Conservation (phyloP, 768 basidiomycete species). For the Hypholoma sublateritium region DNA sequence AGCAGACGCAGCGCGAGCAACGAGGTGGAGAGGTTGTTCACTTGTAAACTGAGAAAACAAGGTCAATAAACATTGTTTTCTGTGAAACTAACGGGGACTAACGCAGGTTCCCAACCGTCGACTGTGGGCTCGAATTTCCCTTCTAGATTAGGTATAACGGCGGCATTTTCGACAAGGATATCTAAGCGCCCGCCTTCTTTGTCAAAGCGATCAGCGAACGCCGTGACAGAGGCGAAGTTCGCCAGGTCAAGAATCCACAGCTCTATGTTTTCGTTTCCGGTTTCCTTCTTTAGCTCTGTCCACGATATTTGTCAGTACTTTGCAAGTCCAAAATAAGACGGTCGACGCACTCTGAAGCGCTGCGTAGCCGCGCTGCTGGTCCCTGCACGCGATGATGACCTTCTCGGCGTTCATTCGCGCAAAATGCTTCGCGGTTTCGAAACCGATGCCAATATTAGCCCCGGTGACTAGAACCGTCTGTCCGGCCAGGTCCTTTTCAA, state of each 20-base stretch:
- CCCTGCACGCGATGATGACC: conserved; percentile 40
- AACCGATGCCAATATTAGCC: conserved; percentile 52
- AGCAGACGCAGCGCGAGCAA: conserved; percentile 42
- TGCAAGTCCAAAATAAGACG: neutral
- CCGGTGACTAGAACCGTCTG: conserved; percentile 51
- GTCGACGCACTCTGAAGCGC: conserved; percentile 33
- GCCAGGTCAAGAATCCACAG: conserved; percentile 41
- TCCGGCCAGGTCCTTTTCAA: conserved; percentile 35
- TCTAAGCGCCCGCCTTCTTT: conserved; percentile 36
- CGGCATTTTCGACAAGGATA: conserved; percentile 25
- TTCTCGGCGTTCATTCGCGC: conserved; percentile 41
- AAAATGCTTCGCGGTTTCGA: conserved; percentile 46
- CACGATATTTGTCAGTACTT: neutral
- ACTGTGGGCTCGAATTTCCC: conserved; percentile 17
- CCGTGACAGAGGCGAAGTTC: conserved; percentile 38
- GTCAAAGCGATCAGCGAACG: conserved; percentile 34
- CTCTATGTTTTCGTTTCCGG: conserved; percentile 33
- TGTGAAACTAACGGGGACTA: conserved; percentile 10
- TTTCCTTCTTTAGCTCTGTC: conserved; percentile 30
- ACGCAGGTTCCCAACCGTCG: conserved; percentile 43
- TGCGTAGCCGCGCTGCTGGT: conserved; percentile 30
- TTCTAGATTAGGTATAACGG: neutral
- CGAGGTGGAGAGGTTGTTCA: conserved; percentile 42
- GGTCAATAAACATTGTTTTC: neutral
- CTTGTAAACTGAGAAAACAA: conserved; percentile 38